Evolutionary conservation across 306 rosid species (phyloP).

Genomic region (Amphicarpaea edgeworthii): DNA sequence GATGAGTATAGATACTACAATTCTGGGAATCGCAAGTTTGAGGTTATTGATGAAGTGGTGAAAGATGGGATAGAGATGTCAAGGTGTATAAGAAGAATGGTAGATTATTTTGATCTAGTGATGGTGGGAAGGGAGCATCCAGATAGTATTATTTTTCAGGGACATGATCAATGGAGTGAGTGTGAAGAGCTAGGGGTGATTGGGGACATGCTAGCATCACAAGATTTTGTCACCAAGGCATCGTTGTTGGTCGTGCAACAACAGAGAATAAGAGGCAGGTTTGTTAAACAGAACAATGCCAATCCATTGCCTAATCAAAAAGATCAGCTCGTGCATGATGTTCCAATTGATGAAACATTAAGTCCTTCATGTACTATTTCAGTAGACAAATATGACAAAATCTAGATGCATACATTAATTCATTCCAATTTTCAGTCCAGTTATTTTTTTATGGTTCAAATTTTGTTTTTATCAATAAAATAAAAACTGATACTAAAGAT

Average conservation of each 20-base stretch:
- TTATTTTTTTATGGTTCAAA: no score
- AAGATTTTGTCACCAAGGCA: constrained; percentile 57
- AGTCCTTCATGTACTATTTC: constrained; percentile 55
- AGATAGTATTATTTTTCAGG: constrained; percentile 49
- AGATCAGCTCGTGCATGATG: constrained; percentile 44
- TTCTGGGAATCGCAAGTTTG: constrained; percentile 58
- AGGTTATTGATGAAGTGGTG: constrained; percentile 67
- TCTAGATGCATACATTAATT: no score
- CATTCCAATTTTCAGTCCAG: no score
- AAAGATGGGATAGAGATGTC: constrained; percentile 66
- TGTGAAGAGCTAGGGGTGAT: constrained; percentile 69
- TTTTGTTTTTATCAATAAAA: no score
- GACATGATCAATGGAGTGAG: constrained; percentile 70
- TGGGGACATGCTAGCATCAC: constrained; percentile 78
- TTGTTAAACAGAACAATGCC: not conserved
- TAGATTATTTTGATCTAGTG: constrained; percentile 71
- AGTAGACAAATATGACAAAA: constrained; percentile 28
- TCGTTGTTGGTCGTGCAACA: constrained; percentile 75
- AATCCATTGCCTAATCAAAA: not conserved
- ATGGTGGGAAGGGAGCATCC: constrained; percentile 67
- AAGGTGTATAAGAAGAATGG: constrained; percentile 45
- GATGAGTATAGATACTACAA: constrained; percentile 58
- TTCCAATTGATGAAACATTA: constrained; percentile 2
- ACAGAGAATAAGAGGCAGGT: constrained; percentile 60
- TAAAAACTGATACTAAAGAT: no score